Evolutionary conservation across 2,329 filamentous ascomycete genomes (phyloP).

Genomic region (Neobulgaria alba): DNA sequence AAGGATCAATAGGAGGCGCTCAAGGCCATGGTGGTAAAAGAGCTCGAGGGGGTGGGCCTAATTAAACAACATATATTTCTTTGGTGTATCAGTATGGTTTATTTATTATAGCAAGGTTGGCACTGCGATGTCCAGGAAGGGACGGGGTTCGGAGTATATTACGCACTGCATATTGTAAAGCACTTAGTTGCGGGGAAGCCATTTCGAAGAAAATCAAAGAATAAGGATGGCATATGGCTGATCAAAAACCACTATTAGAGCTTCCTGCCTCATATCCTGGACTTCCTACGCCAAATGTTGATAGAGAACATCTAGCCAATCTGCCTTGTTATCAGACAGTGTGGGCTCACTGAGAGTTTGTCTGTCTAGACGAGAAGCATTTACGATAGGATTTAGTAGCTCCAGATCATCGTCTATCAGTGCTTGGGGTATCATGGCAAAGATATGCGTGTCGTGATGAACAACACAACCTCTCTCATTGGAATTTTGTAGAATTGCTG

Average conservation of each 20-base stretch:
- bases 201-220: constrained; percentile 2
- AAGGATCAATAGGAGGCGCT: constrained; percentile 23
- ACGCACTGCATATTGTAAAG: constrained; percentile 6
- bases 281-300: no score
- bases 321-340: no score
- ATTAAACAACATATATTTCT: constrained; percentile 9
- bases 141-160: constrained; percentile 6
- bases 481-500: constrained; percentile 39
- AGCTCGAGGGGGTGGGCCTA: constrained; percentile 33
- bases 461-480: constrained; percentile 13
- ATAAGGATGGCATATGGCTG: no score
- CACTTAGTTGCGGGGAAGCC: constrained; percentile 2
- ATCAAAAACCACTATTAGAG: no score
- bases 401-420: no score
- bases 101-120: no score
- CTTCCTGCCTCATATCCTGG: no score
- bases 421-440: no score
- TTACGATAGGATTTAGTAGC: no score
- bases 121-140: constrained; percentile 17
- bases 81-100: constrained; percentile 26
- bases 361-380: no score
- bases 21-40: constrained; percentile 35
- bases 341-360: no score
- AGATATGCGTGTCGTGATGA: neutral
- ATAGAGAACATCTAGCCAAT: no score